A percentile compares a stretch with the other conserved stretches of the same genome.
Conservation (phyloP, 2,329 filamentous ascomycete species). For the Magnaporthales sp. region DNA sequence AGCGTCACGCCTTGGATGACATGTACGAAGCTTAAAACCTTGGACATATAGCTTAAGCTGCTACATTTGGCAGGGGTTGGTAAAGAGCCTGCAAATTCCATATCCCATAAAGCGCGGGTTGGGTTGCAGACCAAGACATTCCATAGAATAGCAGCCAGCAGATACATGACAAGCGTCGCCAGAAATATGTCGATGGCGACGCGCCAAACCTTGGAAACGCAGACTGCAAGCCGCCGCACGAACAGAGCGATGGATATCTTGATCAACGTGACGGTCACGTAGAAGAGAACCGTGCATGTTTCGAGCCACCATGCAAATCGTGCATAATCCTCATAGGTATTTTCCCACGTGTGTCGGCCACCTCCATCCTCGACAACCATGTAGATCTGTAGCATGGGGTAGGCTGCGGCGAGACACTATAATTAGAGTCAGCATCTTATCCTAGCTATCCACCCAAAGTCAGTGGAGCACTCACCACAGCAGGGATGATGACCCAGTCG, state of each 20-base stretch:
- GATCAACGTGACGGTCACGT: neutral
- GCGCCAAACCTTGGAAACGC: neutral
- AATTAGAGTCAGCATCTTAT: neutral
- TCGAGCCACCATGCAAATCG: neutral
- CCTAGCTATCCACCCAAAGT: neutral
- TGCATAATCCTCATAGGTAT: neutral
- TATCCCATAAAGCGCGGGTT: neutral
- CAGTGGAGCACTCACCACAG: neutral
- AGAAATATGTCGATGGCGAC: neutral
- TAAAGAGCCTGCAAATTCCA: neutral
- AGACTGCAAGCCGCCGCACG: neutral
- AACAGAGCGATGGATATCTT: neutral
- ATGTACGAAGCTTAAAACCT: neutral
- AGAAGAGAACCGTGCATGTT: neutral
- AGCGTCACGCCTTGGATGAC: neutral
- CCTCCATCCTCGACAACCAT: neutral
- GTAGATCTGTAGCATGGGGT: neutral
- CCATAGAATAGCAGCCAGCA: neutral
- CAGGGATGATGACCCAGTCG: neutral
- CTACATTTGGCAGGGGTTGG: neutral
- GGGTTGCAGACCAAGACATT: neutral
- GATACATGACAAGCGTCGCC: neutral
- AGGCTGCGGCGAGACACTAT: neutral
- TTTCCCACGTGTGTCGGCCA: neutral
- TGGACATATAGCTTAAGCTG: neutral